Percentiles rank a stretch among this genome's conserved stretches.
These are phyloP conservation scores for Hanseniaspora mollemarum DNA, from an alignment of 805 yeast species.

Conservation along the genomic window DNA sequence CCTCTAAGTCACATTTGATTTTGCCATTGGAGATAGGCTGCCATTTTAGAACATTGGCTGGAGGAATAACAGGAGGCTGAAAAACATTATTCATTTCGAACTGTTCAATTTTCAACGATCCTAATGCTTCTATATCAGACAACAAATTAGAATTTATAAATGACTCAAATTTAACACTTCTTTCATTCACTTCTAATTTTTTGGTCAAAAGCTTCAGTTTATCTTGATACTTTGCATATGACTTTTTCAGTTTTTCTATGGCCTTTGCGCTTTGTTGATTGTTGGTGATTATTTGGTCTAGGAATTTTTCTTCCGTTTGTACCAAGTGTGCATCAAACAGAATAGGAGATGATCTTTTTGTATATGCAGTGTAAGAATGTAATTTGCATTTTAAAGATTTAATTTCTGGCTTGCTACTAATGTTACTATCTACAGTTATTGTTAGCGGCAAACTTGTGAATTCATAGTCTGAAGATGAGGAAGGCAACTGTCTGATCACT, in stretches of 20 bases:
- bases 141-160: not conserved
- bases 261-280: not conserved
- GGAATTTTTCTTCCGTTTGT: not conserved
- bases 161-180: slow-evolving; percentile 2
- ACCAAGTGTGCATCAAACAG: slow-evolving; percentile 5
- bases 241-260: not conserved
- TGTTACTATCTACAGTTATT: not conserved
- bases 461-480: not conserved
- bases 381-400: not conserved
- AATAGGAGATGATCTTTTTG: slow-evolving; percentile 10
- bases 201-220: not conserved
- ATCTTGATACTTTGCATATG: not conserved
- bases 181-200: slow-evolving; percentile 1
- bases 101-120: slow-evolving; percentile 3
- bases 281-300: slow-evolving; percentile 5
- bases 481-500: not conserved
- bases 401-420: not conserved
- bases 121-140: slow-evolving; percentile 8
- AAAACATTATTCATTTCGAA: slow-evolving; percentile 20
- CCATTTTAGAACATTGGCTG: slow-evolving; percentile 25
- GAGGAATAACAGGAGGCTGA: slow-evolving; percentile 19
- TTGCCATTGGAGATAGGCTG: slow-evolving; percentile 26
- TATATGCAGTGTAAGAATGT: not conserved
- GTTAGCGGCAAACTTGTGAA: not conserved
- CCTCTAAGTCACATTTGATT: slow-evolving; percentile 27